Base-by-base conservation (phyloP, 108 stramenopile species). In the Seminavis robusta region DNA sequence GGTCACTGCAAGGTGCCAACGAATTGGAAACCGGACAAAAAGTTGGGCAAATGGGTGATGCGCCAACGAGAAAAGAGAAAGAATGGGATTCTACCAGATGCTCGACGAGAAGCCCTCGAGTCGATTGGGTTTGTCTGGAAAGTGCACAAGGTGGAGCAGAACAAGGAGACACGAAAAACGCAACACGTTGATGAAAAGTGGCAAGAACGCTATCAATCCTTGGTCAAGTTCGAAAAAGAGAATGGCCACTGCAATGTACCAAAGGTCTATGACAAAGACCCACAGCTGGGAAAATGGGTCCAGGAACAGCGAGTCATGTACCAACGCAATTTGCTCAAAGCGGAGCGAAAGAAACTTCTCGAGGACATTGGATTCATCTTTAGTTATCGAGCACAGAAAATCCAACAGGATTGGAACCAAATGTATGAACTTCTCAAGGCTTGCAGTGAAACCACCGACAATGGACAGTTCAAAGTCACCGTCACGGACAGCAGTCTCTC, bases 211-310 rank as follows among this genome's bases (percentile, higher is more conserved):
- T 71, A 49, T 27, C 20, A 42, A n/a, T 36, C 51, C 7, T 39
- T 71, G 6, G 29, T 63, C 9, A 16, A 59, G 50, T 74, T 51
- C 39, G 49, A 58, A 6, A 24, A 33, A 41, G 30, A 56, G 11
- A 37, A 69, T 30, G 68, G 68, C n/a, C 63, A 75, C 45, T 70
- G 63, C 52, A 65, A 70, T 37, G 74, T 75, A 6, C 63, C 74
- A 4, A 42, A 47, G 32, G 37, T 36, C 27, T 64, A 65, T 42
- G 19, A 28, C 16, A 25, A 34, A 2, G 63, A 68, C 25, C 45
- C 41, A 32, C 26, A 27, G 36, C 62, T 74, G 11, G 73, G 67
- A 10, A 30, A 34, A 19, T 71, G 70, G 70, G 70, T 66, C 19
- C 28, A 56, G 24, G 32, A 33, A 13, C 64, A 71, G n/a, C 47